Conservation (phyloP, 2,329 filamentous ascomycete genomes). For the Talaromyces islandicus region DNA sequence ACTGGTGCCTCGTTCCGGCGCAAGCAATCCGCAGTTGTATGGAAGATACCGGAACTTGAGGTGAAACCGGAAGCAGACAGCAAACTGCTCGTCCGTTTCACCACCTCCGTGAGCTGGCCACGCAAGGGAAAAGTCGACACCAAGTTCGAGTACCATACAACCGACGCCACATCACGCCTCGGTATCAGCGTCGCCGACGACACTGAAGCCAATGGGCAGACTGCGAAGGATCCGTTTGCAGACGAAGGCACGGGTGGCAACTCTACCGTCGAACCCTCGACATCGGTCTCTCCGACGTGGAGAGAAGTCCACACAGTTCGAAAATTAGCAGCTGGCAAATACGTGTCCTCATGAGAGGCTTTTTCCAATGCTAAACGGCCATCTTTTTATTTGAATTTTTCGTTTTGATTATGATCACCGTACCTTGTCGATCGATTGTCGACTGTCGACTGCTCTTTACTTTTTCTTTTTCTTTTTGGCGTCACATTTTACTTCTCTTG, state of each 20-base stretch:
- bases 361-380: neutral
- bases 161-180: slow-evolving; percentile 58
- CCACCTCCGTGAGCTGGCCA: slow-evolving; percentile 64
- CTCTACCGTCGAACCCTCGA: slow-evolving; percentile 5
- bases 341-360: slow-evolving; percentile 50
- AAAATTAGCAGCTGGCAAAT: slow-evolving; percentile 70
- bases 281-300: slow-evolving; percentile 46
- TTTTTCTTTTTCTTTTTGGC: neutral
- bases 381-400: neutral
- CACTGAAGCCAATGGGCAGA: slow-evolving; percentile 10
- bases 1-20: slow-evolving; percentile 40
- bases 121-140: slow-evolving; percentile 75
- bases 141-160: slow-evolving; percentile 64
- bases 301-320: slow-evolving; percentile 58
- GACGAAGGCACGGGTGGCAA: slow-evolving; percentile 29
- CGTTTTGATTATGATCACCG: neutral
- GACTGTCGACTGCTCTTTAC: neutral
- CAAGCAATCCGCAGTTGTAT: slow-evolving; percentile 41
- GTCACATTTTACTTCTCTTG: slow-evolving; percentile 10
- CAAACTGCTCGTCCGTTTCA: slow-evolving; percentile 78
- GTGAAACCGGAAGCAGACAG: slow-evolving; percentile 52
- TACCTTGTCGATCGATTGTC: neutral
- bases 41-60: slow-evolving; percentile 44
- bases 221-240: slow-evolving; percentile 41
- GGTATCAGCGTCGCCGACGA: slow-evolving; percentile 46